phyloP scores from a whole-genome alignment of 2,329 filamentous ascomycete genomes.

The Sporothrix luriei region DNA sequence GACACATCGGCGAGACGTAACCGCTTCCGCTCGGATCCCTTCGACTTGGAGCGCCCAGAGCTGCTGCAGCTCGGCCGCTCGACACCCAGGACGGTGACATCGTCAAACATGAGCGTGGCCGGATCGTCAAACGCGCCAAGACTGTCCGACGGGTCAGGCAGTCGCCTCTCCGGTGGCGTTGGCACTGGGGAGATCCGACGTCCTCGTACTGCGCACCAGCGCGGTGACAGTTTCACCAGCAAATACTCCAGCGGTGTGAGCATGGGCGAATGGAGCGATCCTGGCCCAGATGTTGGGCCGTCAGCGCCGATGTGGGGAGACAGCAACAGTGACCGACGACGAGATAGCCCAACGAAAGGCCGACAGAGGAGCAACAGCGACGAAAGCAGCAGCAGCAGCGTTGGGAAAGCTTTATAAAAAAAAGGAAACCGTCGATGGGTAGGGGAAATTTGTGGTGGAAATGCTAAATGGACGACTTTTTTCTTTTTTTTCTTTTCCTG shows the following conservation, averaged over 20 bases:
- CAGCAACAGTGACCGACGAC: constrained; percentile 30
- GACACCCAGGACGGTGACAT: constrained; percentile 35
- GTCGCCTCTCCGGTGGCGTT: constrained; percentile 36
- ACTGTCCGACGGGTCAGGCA: constrained; percentile 27
- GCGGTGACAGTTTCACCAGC: constrained; percentile 47
- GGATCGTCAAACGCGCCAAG: constrained; percentile 35
- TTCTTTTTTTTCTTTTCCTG: not conserved
- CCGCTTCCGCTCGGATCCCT: constrained; percentile 65
- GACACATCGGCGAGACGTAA: constrained; percentile 46
- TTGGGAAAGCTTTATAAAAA: constrained; percentile 37
- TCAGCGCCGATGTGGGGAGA: constrained; percentile 42
- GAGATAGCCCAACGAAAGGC: constrained; percentile 36
- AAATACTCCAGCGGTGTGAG: constrained; percentile 57
- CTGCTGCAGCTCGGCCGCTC: constrained; percentile 44
- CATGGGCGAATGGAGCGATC: constrained; percentile 55
- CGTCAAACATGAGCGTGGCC: constrained; percentile 40
- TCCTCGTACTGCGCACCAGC: constrained; percentile 43
- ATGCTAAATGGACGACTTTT: not conserved
- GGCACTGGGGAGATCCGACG: constrained; percentile 36
- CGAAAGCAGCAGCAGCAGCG: constrained; percentile 31
- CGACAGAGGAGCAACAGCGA: constrained; percentile 35
- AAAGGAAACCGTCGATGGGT: too few relatives aligned
- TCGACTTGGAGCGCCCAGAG: constrained; percentile 63
- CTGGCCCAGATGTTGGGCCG: constrained; percentile 57
- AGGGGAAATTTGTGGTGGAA: not conserved